Conservation (phyloP, 768 basidiomycete species). For the Russula lepida region DNA sequence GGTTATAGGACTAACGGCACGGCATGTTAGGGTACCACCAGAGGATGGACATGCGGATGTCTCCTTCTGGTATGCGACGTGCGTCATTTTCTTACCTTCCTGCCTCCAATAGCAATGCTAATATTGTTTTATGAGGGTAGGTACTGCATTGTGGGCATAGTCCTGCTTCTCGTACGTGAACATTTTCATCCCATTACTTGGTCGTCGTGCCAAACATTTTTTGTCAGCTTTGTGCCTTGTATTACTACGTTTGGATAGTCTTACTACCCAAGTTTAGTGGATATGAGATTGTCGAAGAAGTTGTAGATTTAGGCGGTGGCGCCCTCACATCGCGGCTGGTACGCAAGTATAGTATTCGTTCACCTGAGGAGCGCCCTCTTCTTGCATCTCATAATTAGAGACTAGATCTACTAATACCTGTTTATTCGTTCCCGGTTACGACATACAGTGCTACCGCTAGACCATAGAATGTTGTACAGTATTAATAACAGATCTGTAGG, state of each 20-base stretch:
- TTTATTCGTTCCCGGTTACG: neutral
- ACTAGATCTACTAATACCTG: neutral
- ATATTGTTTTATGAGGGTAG: constrained; percentile 14
- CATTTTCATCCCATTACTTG: neutral
- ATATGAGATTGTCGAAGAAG: constrained; percentile 40
- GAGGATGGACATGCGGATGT: constrained; percentile 26
- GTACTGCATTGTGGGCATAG: constrained; percentile 26
- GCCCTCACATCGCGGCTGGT: constrained; percentile 18
- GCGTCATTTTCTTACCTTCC: neutral
- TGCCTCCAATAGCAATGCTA: neutral
- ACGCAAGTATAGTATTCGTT: constrained; percentile 5
- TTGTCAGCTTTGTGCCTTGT: constrained; percentile 22
- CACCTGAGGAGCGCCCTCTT: constrained; percentile 19
- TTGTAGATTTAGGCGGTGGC: constrained; percentile 14
- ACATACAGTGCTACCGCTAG: neutral
- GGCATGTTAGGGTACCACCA: constrained; percentile 25
- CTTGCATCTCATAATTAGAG: constrained; percentile 1
- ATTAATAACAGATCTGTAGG: neutral
- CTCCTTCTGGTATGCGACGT: constrained; percentile 28
- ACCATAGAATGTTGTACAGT: neutral
- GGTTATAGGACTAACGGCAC: neutral
- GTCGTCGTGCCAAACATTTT: no score
- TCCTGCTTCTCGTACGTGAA: constrained; percentile 24
- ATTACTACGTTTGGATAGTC: constrained; percentile 36
- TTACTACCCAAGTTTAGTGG: constrained; percentile 36